Base-by-base conservation (phyloP, 257 asterid genomes). In the Primulina tabacum region DNA sequence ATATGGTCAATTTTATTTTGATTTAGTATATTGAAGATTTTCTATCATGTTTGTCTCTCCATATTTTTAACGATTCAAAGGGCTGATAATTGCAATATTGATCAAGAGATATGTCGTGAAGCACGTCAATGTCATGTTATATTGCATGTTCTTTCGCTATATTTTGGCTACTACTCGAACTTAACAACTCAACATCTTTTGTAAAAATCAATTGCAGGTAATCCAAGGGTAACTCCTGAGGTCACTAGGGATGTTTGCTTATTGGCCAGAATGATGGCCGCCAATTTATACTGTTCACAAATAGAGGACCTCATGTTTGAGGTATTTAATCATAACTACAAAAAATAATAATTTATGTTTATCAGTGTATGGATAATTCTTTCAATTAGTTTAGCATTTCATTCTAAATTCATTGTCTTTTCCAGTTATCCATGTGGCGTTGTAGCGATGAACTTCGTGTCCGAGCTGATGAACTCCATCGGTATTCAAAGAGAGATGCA, bases 241-340 rank as follows among this genome's bases (percentile, higher is more conserved):
- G 87, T 84, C 58, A 83, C 88, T 32, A 78, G 83, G 69, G 88
- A 83, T 59, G 88, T 83, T 17, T 83, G 88, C 78, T 78, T 83
- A 50, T 76, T 84, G 78, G 89, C 89, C 65, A 67, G 89, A 73
- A 84, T 84, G 89, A 84, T 84, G 89, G 89, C 89, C 71, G 83
- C 89, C 65, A 84, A 84, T 78, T 77, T 92, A 74, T 89, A 89
- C 86, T 92, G 83, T 73, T 89, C 98, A 67, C 94, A 83, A 80
- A 92, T 92, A 10, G 98, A 92, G 85, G 98, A 92, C 63, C 92
- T 92, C 67, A 89, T 92, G 98, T 92, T 89, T 82, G 97, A 89
- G 98, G 98, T 92, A 78, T 12, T 58, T 28, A 71, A 40, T 12
- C n/a, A 12, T 43, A 17, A 47, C 37, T 37, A 64, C 71, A 63